These are phyloP conservation scores for Pugionium cornutum DNA, from an alignment of 345 rosid genomes.

Conservation along the genomic window DNA sequence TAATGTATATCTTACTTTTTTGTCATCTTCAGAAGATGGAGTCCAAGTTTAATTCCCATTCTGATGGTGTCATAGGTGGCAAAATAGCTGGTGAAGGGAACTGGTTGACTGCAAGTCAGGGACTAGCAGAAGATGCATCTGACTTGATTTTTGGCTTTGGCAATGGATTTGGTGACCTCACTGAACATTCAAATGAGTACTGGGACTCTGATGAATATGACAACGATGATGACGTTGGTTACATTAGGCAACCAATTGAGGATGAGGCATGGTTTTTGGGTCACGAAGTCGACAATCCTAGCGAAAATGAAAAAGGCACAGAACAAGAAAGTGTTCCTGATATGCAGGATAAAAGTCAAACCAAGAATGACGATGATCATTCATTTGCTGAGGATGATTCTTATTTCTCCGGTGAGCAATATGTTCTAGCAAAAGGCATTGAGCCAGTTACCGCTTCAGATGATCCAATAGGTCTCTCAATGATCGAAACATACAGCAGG, in stretches of 20 bases:
- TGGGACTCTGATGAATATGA: constrained; percentile 99
- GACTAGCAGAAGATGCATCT: constrained; percentile 91
- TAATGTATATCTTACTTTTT: constrained; percentile 2
- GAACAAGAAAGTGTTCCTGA: constrained; percentile 79
- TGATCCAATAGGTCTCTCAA: constrained; percentile 65
- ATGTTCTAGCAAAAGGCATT: constrained; percentile 60
- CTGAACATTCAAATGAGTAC: constrained; percentile 79
- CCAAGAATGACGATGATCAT: constrained; percentile 80
- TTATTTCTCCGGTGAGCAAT: constrained; percentile 90
- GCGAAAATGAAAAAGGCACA: constrained; percentile 88
- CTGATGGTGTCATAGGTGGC: constrained; percentile 55
- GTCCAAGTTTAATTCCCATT: constrained; percentile 23
- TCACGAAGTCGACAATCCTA: constrained; percentile 91
- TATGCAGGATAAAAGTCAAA: constrained; percentile 65
- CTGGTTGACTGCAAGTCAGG: constrained; percentile 96
- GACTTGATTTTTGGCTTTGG: constrained; percentile 95
- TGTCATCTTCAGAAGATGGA: constrained; percentile 17
- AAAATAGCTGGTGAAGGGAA: constrained; percentile 77
- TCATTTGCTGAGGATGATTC: constrained; percentile 95
- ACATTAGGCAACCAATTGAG: constrained; percentile 92
- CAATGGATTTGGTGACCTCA: constrained; percentile 79
- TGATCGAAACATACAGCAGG: constrained; percentile 60
- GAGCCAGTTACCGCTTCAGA: constrained; percentile 66
- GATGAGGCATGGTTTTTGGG: constrained; percentile 97
- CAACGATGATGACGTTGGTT: constrained; percentile 91